phyloP scores from a whole-genome alignment of 2,329 filamentous ascomycete species.

The Cercospora sp. region DNA sequence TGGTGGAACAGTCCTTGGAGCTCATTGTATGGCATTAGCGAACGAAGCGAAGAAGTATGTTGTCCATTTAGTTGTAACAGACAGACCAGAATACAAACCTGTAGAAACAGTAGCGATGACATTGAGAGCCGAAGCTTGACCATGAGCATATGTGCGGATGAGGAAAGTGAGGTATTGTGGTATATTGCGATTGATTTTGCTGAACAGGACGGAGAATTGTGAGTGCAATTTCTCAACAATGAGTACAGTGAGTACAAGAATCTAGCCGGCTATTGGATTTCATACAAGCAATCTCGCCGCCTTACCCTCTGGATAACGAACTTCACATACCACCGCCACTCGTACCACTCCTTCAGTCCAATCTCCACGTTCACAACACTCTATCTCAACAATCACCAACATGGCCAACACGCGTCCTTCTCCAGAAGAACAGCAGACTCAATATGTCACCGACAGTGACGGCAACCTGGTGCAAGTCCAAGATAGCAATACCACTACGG shows the following conservation, averaged over 20 bases:
- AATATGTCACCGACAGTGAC: not conserved
- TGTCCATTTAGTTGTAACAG: slow-evolving; percentile 10
- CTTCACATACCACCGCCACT: not conserved
- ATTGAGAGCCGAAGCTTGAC: not conserved
- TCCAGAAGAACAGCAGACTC: not conserved
- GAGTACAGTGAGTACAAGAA: not conserved
- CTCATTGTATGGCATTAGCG: slow-evolving; percentile 12
- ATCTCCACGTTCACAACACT: not conserved
- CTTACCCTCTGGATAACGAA: not conserved
- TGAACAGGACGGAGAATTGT: not conserved
- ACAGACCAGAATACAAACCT: slow-evolving; percentile 1
- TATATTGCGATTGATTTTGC: not conserved
- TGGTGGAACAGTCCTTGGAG: slow-evolving; percentile 16
- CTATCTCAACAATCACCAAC: not conserved
- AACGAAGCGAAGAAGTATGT: slow-evolving; percentile 11
- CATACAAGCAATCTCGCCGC: not conserved
- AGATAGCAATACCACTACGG: no score
- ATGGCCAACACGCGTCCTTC: not conserved
- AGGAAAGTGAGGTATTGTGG: not conserved
- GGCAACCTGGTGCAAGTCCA: not conserved
- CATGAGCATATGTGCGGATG: no score
- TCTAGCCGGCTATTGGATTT: not conserved
- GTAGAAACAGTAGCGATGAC: not conserved
- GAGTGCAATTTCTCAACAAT: not conserved
- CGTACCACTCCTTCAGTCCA: not conserved